Conservation (phyloP, 257 asterid genomes). For the Solanum chiquidenum region DNA sequence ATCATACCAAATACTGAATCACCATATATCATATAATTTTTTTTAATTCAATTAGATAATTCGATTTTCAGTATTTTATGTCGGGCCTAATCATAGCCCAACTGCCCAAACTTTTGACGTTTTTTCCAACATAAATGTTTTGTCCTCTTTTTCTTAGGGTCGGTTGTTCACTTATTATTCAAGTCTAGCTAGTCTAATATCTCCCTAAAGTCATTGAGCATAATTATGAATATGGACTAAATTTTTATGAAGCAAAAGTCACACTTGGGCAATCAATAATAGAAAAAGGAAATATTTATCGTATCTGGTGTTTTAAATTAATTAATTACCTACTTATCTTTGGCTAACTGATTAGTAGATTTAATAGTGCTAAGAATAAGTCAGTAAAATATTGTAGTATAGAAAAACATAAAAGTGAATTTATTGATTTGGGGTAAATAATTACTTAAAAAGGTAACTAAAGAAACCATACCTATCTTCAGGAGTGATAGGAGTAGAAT, state of each 20-base stretch:
- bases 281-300: background rate
- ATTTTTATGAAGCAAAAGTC: background rate
- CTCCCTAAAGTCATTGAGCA: background rate
- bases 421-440: background rate
- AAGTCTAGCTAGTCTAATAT: background rate
- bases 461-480: background rate
- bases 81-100: background rate
- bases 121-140: background rate
- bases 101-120: background rate
- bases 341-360: background rate
- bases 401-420: background rate
- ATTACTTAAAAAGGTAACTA: background rate
- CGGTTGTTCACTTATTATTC: background rate
- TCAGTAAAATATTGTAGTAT: background rate
- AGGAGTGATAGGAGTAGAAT: background rate
- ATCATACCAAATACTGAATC: background rate
- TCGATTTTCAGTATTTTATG: background rate
- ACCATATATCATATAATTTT: rapidly evolving
- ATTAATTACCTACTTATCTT: background rate
- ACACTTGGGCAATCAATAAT: background rate
- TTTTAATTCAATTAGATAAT: no score
- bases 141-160: background rate
- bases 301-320: background rate
- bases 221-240: background rate
- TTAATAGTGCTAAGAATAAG: background rate